Conservation (phyloP, 2,329 filamentous ascomycete genomes). For the Sporothrix schenckii region DNA sequence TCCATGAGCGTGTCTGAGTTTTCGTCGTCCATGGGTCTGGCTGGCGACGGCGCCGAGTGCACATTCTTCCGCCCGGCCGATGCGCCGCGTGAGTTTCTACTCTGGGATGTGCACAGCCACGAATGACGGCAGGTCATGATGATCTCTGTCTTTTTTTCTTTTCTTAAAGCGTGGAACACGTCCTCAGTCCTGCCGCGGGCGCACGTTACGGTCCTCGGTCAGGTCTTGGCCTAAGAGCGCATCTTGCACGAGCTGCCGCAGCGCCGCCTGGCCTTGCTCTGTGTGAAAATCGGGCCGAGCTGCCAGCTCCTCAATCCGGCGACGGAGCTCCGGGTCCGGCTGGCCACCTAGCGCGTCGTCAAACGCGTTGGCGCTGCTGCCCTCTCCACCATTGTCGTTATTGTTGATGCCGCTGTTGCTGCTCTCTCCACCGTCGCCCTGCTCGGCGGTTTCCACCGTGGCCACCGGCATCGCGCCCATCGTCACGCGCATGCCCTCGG, state of each 20-base stretch:
- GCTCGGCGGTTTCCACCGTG: constrained; percentile 51
- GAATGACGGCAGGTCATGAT: constrained; percentile 40
- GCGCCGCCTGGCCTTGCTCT: constrained; percentile 74
- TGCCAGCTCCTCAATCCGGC: constrained; percentile 86
- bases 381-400: background rate
- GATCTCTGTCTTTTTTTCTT: background rate
- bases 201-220: constrained; percentile 66
- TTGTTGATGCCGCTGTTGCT: background rate
- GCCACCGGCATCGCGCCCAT: constrained; percentile 69
- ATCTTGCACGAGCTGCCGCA: constrained; percentile 79
- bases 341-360: constrained; percentile 55
- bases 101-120: constrained; percentile 61
- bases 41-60: constrained; percentile 53
- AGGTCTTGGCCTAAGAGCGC: constrained; percentile 70
- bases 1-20: constrained; percentile 58
- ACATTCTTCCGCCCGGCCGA: constrained; percentile 57
- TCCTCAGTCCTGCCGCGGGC: constrained; percentile 60
- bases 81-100: constrained; percentile 56
- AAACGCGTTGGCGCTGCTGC: background rate
- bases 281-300: constrained; percentile 80
- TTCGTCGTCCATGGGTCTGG: constrained; percentile 49
- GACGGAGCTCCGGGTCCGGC: constrained; percentile 79
- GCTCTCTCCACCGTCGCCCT: constrained; percentile 37
- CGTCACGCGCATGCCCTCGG: constrained; percentile 75
- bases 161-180: too few relatives aligned